Percentiles rank a stretch among this genome's conserved stretches.
Conservation (phyloP, 2,329 filamentous ascomycete species). For the Alternaria panax region DNA sequence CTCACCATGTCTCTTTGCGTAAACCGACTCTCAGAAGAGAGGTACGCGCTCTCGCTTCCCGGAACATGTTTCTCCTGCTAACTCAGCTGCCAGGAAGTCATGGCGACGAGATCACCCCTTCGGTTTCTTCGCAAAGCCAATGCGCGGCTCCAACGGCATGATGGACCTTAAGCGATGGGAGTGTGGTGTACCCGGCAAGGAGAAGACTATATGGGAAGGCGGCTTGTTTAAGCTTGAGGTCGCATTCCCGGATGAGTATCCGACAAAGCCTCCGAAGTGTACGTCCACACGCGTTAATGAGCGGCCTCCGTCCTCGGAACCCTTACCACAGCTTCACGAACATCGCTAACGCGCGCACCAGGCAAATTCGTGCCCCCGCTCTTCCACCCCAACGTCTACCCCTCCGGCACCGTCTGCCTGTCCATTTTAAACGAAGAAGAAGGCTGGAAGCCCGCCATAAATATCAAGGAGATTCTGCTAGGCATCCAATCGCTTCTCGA, state of each 20-base stretch:
- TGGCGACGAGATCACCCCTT: conserved; percentile 98
- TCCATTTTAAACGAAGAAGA: conserved; percentile 98
- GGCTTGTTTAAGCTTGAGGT: conserved; percentile 95
- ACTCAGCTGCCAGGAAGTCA: conserved; percentile 73
- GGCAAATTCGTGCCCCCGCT: conserved; percentile 96
- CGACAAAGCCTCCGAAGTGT: conserved; percentile 99
- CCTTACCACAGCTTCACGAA: neutral
- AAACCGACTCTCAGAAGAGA: conserved; percentile 65
- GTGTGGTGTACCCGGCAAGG: conserved; percentile 93
- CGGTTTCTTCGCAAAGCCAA: conserved; percentile 92
- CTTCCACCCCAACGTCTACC: conserved; percentile 98
- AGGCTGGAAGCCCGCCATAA: conserved; percentile 98
- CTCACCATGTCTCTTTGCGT: conserved; percentile 81
- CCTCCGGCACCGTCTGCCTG: conserved; percentile 94
- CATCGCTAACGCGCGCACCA: conserved; percentile 48
- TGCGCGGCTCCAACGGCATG: conserved; percentile 78
- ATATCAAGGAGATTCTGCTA: conserved; percentile 95
- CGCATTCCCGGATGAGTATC: conserved; percentile 95
- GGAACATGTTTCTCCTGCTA: conserved; percentile 10
- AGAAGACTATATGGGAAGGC: conserved; percentile 98
- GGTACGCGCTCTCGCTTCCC: conserved; percentile 27
- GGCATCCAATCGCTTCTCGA: conserved; percentile 96
- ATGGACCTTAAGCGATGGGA: conserved; percentile 97
- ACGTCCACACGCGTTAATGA: conserved; percentile 50
- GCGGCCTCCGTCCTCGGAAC: neutral